Conservation (phyloP, 1,139 yeast genomes). For the Scheffersomyces illinoinensis region DNA sequence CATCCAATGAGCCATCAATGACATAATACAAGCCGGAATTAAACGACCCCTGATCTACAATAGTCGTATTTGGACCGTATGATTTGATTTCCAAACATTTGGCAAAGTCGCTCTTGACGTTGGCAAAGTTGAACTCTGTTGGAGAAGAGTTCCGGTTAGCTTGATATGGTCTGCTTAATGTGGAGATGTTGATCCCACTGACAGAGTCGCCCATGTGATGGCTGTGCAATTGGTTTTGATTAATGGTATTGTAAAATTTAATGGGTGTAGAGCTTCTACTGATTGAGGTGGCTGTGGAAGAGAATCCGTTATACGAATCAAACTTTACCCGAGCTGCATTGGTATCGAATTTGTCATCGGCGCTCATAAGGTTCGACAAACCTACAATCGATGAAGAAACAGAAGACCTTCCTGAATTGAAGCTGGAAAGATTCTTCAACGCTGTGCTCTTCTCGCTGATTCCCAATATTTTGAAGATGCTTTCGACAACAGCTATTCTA, state of each 20-base stretch:
- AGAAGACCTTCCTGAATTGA: slow-evolving; percentile 21
- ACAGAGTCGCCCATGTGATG: not conserved
- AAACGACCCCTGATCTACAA: slow-evolving; percentile 65
- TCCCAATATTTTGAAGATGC: slow-evolving; percentile 73
- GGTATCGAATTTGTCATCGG: slow-evolving; percentile 21
- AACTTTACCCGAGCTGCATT: slow-evolving; percentile 17
- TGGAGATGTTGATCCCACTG: not conserved
- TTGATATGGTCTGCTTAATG: not conserved
- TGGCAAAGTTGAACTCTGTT: slow-evolving; percentile 7
- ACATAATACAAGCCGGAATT: slow-evolving; percentile 79
- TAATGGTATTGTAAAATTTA: slow-evolving; percentile 32
- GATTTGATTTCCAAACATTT: slow-evolving; percentile 58
- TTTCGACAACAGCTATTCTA: slow-evolving; percentile 71
- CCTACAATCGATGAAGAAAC: slow-evolving; percentile 31
- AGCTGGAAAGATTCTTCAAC: slow-evolving; percentile 1
- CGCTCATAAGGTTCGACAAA: slow-evolving; percentile 24
- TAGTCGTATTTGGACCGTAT: slow-evolving; percentile 52
- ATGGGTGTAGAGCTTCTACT: slow-evolving; percentile 18
- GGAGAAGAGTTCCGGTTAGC: not conserved
- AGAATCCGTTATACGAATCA: slow-evolving; percentile 19
- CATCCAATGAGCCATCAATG: slow-evolving; percentile 74
- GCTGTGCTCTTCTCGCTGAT: slow-evolving; percentile 39
- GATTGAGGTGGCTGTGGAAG: slow-evolving; percentile 8
- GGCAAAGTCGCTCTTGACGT: slow-evolving; percentile 66
- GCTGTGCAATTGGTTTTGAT: slow-evolving; percentile 18